phyloP scores from a whole-genome alignment of 164 flowering plant species.

The Aristolochia contorta region DNA sequence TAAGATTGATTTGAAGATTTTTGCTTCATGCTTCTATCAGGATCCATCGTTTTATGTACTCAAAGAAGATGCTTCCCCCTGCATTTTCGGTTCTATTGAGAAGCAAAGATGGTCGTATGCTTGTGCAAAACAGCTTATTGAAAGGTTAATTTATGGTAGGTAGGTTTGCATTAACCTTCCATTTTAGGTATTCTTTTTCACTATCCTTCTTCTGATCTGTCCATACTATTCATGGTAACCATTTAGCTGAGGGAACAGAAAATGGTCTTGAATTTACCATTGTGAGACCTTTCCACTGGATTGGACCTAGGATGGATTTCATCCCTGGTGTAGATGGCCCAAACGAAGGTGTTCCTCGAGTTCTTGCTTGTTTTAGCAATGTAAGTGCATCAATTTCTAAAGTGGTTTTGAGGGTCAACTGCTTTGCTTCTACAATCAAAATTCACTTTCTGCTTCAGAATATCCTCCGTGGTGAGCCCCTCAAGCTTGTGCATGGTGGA shows the following conservation, averaged over 20 bases:
- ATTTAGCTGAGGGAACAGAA: conserved; percentile 49
- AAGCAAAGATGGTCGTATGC: conserved; percentile 51
- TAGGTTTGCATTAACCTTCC: neutral
- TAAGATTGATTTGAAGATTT: neutral
- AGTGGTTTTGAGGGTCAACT: neutral
- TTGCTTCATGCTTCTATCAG: conserved; percentile 15
- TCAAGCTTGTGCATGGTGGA: conserved; percentile 58
- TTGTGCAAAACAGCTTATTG: conserved; percentile 36
- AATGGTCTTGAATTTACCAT: conserved; percentile 53
- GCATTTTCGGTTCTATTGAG: conserved; percentile 44
- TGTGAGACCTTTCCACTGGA: conserved; percentile 63
- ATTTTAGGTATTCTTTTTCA: neutral
- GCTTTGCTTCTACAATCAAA: neutral
- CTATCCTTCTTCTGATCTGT: no score
- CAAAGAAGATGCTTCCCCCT: conserved; percentile 38
- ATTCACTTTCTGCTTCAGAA: conserved; percentile 18
- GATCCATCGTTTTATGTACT: conserved; percentile 27
- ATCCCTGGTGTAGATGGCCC: conserved; percentile 61
- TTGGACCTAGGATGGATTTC: conserved; percentile 66
- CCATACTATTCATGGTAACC: neutral
- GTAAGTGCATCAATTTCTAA: conserved; percentile 13
- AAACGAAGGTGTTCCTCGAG: conserved; percentile 55
- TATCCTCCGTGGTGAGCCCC: conserved; percentile 44
- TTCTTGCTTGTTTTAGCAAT: conserved; percentile 58
- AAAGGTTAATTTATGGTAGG: no score